A percentile compares a stretch with the other conserved stretches of the same genome.
phyloP scores from a whole-genome alignment of 192 early-diverging fungal species.

The Rhizophagus prolifer region DNA sequence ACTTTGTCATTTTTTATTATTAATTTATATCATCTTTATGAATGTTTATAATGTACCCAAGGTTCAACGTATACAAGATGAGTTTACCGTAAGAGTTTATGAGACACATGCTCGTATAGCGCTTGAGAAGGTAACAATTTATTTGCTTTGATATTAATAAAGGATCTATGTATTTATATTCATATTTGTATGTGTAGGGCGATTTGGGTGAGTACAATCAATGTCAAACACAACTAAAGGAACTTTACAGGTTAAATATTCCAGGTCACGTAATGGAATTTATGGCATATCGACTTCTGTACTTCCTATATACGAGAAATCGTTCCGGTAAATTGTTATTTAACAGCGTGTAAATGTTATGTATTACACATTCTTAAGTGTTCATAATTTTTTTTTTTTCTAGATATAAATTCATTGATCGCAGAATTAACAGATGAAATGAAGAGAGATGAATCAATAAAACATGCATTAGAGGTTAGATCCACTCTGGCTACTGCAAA shows the following conservation, averaged over 20 bases:
- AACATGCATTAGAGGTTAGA: constrained; percentile 85
- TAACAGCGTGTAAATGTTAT: not conserved
- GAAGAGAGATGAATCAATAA: constrained; percentile 61
- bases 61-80: constrained; percentile 90
- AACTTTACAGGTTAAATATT: constrained; percentile 74
- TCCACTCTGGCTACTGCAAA: constrained; percentile 77
- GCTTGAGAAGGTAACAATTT: constrained; percentile 72
- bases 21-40: constrained; percentile 3
- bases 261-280: constrained; percentile 86
- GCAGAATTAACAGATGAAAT: constrained; percentile 66
- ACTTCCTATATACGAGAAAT: constrained; percentile 85
- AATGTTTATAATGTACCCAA: constrained; percentile 24
- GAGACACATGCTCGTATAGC: constrained; percentile 95
- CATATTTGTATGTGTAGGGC: constrained; percentile 47
- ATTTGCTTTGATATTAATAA: not conserved
- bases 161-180: not conserved
- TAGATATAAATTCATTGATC: constrained; percentile 83
- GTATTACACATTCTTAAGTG: constrained; percentile 3
- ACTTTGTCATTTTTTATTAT: not conserved
- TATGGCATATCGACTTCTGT: constrained; percentile 90
- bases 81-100: constrained; percentile 93
- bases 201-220: constrained; percentile 99
- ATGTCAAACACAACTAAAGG: constrained; percentile 92
- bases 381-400: not conserved
- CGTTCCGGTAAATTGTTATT: constrained; percentile 59